Base-by-base conservation (phyloP, 176 grass and related monocot genomes). In the Cymbopogon citratus region DNA sequence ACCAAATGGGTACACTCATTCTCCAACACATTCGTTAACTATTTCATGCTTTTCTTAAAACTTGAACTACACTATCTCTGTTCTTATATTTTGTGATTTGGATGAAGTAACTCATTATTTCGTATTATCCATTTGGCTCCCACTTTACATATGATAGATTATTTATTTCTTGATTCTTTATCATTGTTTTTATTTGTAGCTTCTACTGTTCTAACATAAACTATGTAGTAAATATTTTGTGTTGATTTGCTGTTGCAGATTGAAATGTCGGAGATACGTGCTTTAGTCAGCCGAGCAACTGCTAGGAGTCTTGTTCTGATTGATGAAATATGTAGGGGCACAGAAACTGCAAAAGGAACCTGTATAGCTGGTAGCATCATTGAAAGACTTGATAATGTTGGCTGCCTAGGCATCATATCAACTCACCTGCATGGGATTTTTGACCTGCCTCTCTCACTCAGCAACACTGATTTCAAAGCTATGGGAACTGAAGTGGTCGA, bases 261-360 rank as follows among this genome's bases (percentile, higher is more conserved):
- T 86, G 96, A 98, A 89, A 98, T 98, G 96, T 98, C 96, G 15
- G 96, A 95, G 65, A 91, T 98, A 68, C 86, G 96, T 27, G 88
- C 96, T 52, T 80, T 98, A 69, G 89, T 98, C 69, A 88, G 40
- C 24, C 87, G 89, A 78, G 87, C 87, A 76, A 91, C 86, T 33
- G 75, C 61, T 69, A 88, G 77, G 70, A 93, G 92, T 81, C 88
- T 98, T 35, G 83, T 98, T 83, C 84, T 98, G 29, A 90, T 98
- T 71, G 96, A 98, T 81, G 96, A 98, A 81, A 98, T 98, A 79
- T 98, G 96, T 69, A 87, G 89, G 69, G 96, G 96, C 66, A 98
- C 96, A 35, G 96, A 98, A 87, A 98, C 92, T 64, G 85, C 89
- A 45, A 98, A 98, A 82, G 96, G 96, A 75, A 95, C 92, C 0